A percentile compares a stretch with the other conserved stretches of the same genome.
These are phyloP conservation scores for Sphaerobolus stellatus DNA, from an alignment of 1,284 basidiomycete genomes.

Conservation along the genomic window DNA sequence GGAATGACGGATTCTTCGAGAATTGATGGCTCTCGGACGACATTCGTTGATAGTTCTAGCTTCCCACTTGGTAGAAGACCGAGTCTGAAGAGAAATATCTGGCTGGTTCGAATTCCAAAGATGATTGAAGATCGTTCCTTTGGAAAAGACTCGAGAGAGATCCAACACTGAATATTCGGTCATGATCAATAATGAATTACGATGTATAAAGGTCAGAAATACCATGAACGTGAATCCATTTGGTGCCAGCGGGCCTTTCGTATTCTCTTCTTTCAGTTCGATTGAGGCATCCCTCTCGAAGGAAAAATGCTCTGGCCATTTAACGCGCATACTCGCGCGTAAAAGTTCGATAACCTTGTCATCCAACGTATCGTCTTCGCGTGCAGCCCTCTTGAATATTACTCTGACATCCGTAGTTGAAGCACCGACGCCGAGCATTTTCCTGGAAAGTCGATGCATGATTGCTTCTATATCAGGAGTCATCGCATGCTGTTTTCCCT, in stretches of 20 bases:
- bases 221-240: slow-evolving; percentile 73
- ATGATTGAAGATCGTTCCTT: neutral
- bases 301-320: slow-evolving; percentile 74
- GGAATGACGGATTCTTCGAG: slow-evolving; percentile 48
- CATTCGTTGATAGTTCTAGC: slow-evolving; percentile 50
- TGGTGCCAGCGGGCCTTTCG: slow-evolving; percentile 48
- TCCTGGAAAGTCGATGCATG: slow-evolving; percentile 58
- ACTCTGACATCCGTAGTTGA: slow-evolving; percentile 56
- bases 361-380: slow-evolving; percentile 40
- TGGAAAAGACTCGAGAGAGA: slow-evolving; percentile 63
- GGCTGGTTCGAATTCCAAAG: slow-evolving; percentile 27
- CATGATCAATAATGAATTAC: slow-evolving; percentile 4
- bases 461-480: slow-evolving; percentile 22
- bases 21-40: slow-evolving; percentile 38
- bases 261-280: slow-evolving; percentile 40
- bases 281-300: slow-evolving; percentile 56
- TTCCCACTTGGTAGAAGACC: slow-evolving; percentile 54
- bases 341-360: slow-evolving; percentile 66
- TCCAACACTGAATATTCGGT: slow-evolving; percentile 53
- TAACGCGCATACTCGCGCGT: slow-evolving; percentile 62
- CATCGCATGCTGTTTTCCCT: neutral
- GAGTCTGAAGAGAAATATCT: slow-evolving; percentile 43
- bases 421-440: slow-evolving; percentile 69
- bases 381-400: slow-evolving; percentile 61
- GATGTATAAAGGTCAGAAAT: slow-evolving; percentile 14